Percentiles rank a stretch among this genome's conserved stretches.
Conservation (phyloP, 2,329 filamentous ascomycete species). For the Botrytis deweyae region DNA sequence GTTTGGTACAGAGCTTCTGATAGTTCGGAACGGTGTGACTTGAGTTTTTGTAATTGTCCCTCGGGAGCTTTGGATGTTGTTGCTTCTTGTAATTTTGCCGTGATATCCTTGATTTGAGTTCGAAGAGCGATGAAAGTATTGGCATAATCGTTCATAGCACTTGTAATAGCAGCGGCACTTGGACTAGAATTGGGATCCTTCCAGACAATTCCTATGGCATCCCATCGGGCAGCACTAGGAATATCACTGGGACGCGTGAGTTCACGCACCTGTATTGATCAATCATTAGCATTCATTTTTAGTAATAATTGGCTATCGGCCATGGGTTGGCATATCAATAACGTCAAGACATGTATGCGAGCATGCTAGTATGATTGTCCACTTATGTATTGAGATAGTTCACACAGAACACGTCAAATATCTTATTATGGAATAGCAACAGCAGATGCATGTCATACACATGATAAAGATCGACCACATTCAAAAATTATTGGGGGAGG, state of each 20-base stretch:
- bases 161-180: slow-evolving; percentile 33
- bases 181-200: slow-evolving; percentile 41
- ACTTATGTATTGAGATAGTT: neutral
- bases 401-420: neutral
- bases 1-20: slow-evolving; percentile 52
- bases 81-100: slow-evolving; percentile 35
- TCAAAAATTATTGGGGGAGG: neutral
- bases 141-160: slow-evolving; percentile 38
- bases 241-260: slow-evolving; percentile 44
- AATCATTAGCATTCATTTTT: slow-evolving; percentile 10
- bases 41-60: slow-evolving; percentile 42
- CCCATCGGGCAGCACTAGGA: slow-evolving; percentile 52
- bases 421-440: neutral
- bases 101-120: slow-evolving; percentile 35
- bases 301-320: neutral
- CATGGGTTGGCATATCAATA: neutral
- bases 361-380: neutral
- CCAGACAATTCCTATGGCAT: slow-evolving; percentile 53
- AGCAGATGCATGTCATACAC: neutral
- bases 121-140: slow-evolving; percentile 37
- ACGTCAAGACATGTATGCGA: neutral
- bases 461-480: neutral
- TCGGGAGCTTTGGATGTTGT: slow-evolving; percentile 26
- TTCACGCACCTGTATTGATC: slow-evolving; percentile 34
- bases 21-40: slow-evolving; percentile 46